Evolutionary conservation across 2,329 filamentous ascomycete species (phyloP).

Genomic region (Hypomyces perniciosus): DNA sequence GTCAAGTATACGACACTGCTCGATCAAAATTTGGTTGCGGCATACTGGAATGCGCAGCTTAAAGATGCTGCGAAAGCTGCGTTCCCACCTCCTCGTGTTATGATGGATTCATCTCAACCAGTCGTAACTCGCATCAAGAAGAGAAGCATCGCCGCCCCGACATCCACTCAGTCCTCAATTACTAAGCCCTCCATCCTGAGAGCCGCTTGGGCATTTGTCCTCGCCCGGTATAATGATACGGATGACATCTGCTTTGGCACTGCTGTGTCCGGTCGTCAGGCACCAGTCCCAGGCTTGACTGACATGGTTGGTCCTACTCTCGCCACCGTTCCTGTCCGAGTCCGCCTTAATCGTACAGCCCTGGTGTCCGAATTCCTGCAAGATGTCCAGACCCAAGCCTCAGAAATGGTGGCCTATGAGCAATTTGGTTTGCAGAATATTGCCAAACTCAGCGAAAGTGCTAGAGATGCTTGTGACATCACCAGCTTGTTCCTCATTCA

Average conservation of each 20-base stretch:
- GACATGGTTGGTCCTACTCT: conserved; percentile 1
- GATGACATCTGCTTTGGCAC: conserved; percentile 14
- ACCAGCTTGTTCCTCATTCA: conserved; percentile 7
- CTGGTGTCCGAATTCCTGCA: conserved; percentile 7
- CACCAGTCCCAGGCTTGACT: conserved; percentile 8
- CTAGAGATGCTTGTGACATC: conserved; percentile 5
- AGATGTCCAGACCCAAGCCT: conserved; percentile 12
- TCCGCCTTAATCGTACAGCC: conserved; percentile 10
- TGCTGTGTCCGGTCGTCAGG: conserved; percentile 15
- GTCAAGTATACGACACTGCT: conserved; percentile 4
- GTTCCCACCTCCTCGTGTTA: background rate
- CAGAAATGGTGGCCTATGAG: conserved; percentile 7
- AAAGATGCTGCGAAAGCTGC: conserved; percentile 3
- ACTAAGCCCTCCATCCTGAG: conserved; percentile 7
- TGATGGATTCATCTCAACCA: background rate
- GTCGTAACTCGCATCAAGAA: background rate
- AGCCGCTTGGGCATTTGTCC: conserved; percentile 6
- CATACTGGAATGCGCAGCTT: conserved; percentile 14
- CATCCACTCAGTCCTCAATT: background rate
- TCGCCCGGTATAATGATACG: conserved; percentile 9
- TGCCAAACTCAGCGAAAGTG: background rate
- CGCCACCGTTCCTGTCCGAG: conserved; percentile 13
- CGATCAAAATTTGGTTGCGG: background rate
- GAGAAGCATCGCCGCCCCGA: background rate
- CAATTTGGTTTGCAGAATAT: conserved; percentile 11